Evolutionary conservation across 2,329 filamentous ascomycete species (phyloP), one percentile per base, ranked within the genome.

Genomic region (Leptographium galeiforme): DNA sequence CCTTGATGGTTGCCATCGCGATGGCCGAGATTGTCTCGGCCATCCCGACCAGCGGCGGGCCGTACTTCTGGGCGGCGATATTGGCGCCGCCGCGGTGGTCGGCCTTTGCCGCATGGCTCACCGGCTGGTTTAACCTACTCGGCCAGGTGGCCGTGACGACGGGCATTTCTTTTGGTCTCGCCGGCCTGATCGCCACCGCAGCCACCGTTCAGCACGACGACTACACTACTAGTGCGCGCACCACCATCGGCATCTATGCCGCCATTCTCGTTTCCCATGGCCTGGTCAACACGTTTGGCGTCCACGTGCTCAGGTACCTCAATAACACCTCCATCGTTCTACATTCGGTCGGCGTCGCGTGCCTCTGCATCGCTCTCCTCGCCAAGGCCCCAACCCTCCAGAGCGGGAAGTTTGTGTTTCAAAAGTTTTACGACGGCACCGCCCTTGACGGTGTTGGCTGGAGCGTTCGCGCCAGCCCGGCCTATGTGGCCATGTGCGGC

Each of bases 1-100:
- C 76, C 6, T 66, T 78, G 57, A 70, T 73, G 48, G 74, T 79
- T 25, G 76, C 74, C 13, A 64, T 72, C 8, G 71, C 73, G 50
- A 79, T 81, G 76, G 76, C 76, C 18, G 77, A 81, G 61, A 77
- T 81, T 59, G 76, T 78, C 8, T 77, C 74, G 7, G 77, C 78
- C 1, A 77, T 80, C 55, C 78, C 78, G 0, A 79, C 76, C 1
- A 72, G 70, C 47, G 78, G 77, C 41, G 78, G 78, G 1, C 77
- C 77, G 1, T 81, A 82, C 61, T 81, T 79, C 63, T 81, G 78
- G 78, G 70, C 76, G 1, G 77, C 77, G 1, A 71, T 79, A 57
- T 69, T 81, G 36, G 75, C 78, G 3, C 76, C 76, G 1, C 65
- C 68, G 7, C 59, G 60, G 2, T 68, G 63, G 63, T 68, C 66